Evolutionary conservation across 75 land plant genomes (phyloP).

Genomic region (Sequoia sempervirens): DNA sequence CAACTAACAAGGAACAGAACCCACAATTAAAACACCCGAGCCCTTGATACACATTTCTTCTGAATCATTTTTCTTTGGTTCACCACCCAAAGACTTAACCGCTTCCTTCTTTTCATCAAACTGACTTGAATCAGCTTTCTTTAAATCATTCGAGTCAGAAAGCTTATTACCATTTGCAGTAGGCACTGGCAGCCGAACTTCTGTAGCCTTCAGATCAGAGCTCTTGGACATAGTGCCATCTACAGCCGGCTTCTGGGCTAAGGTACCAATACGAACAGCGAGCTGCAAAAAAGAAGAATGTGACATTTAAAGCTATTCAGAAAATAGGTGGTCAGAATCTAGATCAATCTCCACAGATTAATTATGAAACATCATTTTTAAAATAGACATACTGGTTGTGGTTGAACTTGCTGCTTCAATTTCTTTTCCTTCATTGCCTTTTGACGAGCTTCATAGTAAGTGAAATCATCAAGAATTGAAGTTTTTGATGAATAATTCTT

Average conservation of each 20-base stretch:
- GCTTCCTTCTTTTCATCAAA: slow-evolving; percentile 1
- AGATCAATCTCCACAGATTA: too few species aligned
- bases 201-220: not conserved
- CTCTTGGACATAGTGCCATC: not conserved
- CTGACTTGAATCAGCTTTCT: not conserved
- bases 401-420: slow-evolving; percentile 46
- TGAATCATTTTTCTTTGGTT: slow-evolving; percentile 1
- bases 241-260: not conserved
- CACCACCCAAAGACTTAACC: not conserved
- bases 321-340: not conserved
- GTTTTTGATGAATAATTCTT: slow-evolving; percentile 58
- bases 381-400: slow-evolving; percentile 3
- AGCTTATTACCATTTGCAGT: slow-evolving; percentile 1
- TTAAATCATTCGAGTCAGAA: not conserved
- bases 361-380: not conserved
- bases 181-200: not conserved
- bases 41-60: not conserved
- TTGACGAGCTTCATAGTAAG: slow-evolving; percentile 78
- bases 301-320: not conserved
- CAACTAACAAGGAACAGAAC: slow-evolving; percentile 9
- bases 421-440: slow-evolving; percentile 68
- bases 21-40: slow-evolving; percentile 7
- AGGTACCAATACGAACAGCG: not conserved
- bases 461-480: slow-evolving; percentile 82
- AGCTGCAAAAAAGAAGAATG: not conserved